phyloP scores from a whole-genome alignment of 257 asterid genomes.

The Anisodus acutangulus region DNA sequence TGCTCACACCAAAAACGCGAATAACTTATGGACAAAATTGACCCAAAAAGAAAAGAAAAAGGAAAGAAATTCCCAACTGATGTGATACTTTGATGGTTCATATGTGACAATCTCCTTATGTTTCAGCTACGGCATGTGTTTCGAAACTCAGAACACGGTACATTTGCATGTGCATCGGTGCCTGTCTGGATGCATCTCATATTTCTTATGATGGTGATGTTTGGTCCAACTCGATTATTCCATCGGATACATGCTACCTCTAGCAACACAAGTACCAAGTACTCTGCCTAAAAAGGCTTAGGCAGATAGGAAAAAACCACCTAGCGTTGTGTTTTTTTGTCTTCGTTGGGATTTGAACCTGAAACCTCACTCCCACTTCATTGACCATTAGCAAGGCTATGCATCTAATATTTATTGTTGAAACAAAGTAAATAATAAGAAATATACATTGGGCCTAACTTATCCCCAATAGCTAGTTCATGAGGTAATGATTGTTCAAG shows the following conservation, averaged over 20 bases:
- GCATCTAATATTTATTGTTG: neutral
- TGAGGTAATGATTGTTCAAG: too few relatives aligned
- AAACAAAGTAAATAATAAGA: neutral
- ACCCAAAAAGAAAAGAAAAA: neutral
- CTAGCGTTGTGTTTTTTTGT: neutral
- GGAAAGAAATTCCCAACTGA: neutral
- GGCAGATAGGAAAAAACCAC: neutral
- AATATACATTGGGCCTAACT: too few relatives aligned
- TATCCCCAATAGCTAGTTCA: too few relatives aligned
- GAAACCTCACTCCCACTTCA: neutral
- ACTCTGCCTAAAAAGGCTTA: neutral
- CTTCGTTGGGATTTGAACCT: neutral
- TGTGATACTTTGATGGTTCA: slow-evolving; percentile 4
- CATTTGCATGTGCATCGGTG: neutral
- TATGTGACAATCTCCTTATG: neutral
- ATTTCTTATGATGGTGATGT: neutral
- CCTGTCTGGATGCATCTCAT: neutral
- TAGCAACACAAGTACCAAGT: neutral
- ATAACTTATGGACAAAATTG: neutral
- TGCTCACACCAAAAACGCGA: neutral
- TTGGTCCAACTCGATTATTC: neutral
- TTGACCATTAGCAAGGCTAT: neutral
- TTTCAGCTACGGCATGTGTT: neutral
- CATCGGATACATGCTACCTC: neutral
- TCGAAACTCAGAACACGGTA: neutral